Evolutionary conservation across 2,329 filamentous ascomycete species (phyloP).

Genomic region (Colletotrichum nymphaeae): DNA sequence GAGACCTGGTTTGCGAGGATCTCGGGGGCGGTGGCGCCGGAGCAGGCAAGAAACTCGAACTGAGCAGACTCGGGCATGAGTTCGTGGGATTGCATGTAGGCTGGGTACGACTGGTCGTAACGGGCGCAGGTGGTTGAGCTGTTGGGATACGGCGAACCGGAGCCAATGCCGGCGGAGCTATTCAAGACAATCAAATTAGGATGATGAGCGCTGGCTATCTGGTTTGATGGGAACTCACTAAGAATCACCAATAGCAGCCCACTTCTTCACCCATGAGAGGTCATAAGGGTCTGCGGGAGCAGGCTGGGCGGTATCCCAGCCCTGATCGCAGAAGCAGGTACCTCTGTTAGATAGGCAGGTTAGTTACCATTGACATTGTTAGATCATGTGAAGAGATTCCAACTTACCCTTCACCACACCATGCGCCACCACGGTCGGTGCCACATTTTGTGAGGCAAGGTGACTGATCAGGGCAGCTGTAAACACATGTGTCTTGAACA

Average conservation of each 20-base stretch:
- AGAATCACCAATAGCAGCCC: constrained; percentile 50
- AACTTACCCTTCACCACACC: neutral
- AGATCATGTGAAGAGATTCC: too few species aligned
- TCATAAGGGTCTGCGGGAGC: neutral
- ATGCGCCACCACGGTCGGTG: neutral
- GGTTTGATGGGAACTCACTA: constrained; percentile 29
- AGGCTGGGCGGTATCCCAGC: neutral
- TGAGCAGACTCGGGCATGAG: constrained; percentile 39
- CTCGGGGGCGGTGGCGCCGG: constrained; percentile 40
- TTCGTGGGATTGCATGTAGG: constrained; percentile 37
- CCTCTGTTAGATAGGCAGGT: neutral
- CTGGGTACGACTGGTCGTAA: constrained; percentile 43
- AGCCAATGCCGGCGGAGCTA: neutral
- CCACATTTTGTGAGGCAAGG: neutral
- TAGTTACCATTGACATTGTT: neutral
- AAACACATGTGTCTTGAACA: neutral
- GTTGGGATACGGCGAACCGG: neutral
- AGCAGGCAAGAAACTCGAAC: constrained; percentile 44
- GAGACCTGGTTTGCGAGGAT: constrained; percentile 42
- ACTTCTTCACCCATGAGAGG: constrained; percentile 44
- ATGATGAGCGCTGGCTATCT: too few species aligned
- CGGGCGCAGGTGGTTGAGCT: constrained; percentile 39
- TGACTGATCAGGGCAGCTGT: neutral
- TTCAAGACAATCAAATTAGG: neutral
- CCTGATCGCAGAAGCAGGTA: neutral